These are phyloP conservation scores for Nematodospora valgi DNA, from an alignment of 805 yeast species.

Conservation along the genomic window DNA sequence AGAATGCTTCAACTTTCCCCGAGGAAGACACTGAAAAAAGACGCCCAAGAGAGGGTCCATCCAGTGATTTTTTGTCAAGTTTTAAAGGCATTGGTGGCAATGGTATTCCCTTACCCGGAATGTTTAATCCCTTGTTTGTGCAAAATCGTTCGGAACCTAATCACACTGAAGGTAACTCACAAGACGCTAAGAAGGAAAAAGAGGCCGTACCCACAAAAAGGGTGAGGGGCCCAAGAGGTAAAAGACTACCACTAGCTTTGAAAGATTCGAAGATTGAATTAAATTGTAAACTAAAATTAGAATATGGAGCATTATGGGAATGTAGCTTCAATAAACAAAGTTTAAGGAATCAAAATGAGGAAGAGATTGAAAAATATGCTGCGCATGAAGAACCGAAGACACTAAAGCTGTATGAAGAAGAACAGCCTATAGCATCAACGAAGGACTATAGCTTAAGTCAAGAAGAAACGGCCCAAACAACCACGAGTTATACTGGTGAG, in stretches of 20 bases:
- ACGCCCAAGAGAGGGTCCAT: neutral
- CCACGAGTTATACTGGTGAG: too few species aligned
- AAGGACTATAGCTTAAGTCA: too few species aligned
- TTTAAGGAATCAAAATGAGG: neutral
- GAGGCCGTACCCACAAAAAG: slow-evolving; percentile 40
- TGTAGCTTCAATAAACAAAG: slow-evolving; percentile 5
- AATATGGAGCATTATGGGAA: slow-evolving; percentile 36
- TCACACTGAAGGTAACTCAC: slow-evolving; percentile 12
- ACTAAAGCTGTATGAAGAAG: too few species aligned
- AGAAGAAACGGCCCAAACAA: too few species aligned
- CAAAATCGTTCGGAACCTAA: slow-evolving; percentile 1
- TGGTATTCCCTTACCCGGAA: slow-evolving; percentile 52
- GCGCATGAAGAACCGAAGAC: too few species aligned
- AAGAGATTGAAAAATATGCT: slow-evolving; percentile 1
- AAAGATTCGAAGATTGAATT: slow-evolving; percentile 36
- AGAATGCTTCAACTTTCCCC: slow-evolving; percentile 3
- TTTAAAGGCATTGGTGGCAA: slow-evolving; percentile 55
- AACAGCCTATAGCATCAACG: too few species aligned
- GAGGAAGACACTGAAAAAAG: neutral
- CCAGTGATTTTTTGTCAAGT: slow-evolving; percentile 24
- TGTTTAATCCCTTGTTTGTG: slow-evolving; percentile 47
- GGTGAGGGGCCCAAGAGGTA: slow-evolving; percentile 72
- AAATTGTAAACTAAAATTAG: slow-evolving; percentile 30
- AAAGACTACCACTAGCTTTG: slow-evolving; percentile 61
- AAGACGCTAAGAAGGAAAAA: slow-evolving; percentile 9